These are phyloP conservation scores for Spathaspora sp. DNA, from an alignment of 805 yeast genomes.

Conservation along the genomic window DNA sequence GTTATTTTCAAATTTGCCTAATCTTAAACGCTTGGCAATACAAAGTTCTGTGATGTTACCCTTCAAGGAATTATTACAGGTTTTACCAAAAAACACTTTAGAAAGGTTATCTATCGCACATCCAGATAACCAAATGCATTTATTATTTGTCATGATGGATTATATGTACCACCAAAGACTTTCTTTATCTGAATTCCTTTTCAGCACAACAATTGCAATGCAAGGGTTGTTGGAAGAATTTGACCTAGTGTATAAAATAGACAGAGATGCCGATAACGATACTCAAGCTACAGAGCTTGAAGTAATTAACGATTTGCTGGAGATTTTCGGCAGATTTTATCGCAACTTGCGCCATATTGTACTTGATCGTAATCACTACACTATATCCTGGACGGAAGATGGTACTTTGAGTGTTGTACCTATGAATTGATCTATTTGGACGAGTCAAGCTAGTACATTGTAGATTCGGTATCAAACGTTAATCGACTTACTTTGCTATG, in stretches of 20 bases:
- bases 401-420: no score
- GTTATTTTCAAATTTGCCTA: background rate
- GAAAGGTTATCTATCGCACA: background rate
- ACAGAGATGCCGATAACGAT: background rate
- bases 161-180: background rate
- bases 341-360: background rate
- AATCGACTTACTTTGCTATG: no score
- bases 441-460: no score
- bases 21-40: background rate
- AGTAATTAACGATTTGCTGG: no score
- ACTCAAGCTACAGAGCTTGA: background rate
- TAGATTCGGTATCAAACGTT: no score
- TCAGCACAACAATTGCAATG: background rate
- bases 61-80: background rate
- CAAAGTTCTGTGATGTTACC: background rate
- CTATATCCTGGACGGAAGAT: no score
- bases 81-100: background rate
- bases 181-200: background rate
- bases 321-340: background rate
- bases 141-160: background rate
- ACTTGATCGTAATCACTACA: background rate
- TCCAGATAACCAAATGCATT: background rate
- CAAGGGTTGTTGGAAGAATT: background rate
- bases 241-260: background rate
- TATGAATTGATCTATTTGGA: no score